phyloP scores from a whole-genome alignment of 2,329 filamentous ascomycete species.

The Septoria petroselini region DNA sequence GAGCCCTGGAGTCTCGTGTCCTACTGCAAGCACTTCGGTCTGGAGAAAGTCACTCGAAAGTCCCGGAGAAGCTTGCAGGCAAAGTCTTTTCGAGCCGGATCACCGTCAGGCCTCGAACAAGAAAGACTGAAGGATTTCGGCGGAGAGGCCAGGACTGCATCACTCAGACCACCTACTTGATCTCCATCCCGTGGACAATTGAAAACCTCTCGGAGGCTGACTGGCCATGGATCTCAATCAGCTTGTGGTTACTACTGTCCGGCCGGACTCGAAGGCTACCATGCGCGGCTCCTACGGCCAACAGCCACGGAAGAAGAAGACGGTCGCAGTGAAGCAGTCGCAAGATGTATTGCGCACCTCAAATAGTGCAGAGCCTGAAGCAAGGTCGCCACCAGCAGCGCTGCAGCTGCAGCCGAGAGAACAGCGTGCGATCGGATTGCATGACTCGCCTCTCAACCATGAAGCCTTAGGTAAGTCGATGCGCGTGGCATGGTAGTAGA shows the following conservation, averaged over 20 bases:
- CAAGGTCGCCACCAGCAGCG: too few relatives aligned
- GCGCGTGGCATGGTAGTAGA: not conserved
- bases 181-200: too few relatives aligned
- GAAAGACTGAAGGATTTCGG: too few relatives aligned
- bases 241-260: constrained; percentile 11
- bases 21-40: too few relatives aligned
- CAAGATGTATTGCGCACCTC: not conserved
- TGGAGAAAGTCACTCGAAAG: too few relatives aligned
- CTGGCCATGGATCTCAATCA: constrained; percentile 14
- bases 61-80: too few relatives aligned
- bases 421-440: not conserved
- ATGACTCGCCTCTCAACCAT: not conserved
- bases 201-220: too few relatives aligned
- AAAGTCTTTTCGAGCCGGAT: too few relatives aligned
- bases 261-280: constrained; percentile 3
- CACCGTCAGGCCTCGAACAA: too few relatives aligned
- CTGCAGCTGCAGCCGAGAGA: not conserved
- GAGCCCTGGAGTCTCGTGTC: too few relatives aligned
- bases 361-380: not conserved
- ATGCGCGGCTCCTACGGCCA: constrained; percentile 12
- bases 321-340: not conserved
- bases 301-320: constrained; percentile 9
- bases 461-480: not conserved
- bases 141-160: too few relatives aligned
- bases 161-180: too few relatives aligned